A percentile compares a stretch with the other conserved stretches of the same genome.
Conservation (phyloP, 208 protist species). For the Trypanosoma mega region DNA sequence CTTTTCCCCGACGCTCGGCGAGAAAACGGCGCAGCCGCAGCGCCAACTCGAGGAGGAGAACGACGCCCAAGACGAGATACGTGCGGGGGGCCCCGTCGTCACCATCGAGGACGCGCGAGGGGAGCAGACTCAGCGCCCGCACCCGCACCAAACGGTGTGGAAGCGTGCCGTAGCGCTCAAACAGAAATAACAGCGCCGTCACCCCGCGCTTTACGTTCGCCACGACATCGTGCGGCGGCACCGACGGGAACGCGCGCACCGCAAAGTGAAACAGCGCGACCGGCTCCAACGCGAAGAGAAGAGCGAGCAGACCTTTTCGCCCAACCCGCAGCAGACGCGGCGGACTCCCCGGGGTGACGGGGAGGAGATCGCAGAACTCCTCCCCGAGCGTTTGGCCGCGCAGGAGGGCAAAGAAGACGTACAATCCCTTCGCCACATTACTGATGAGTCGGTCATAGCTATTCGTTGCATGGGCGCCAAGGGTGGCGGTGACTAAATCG, state of each 20-base stretch:
- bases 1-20: constrained; percentile 23
- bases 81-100: constrained; percentile 60
- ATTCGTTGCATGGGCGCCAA: constrained; percentile 81
- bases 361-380: constrained; percentile 86
- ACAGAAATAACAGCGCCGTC: constrained; percentile 68
- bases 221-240: constrained; percentile 65
- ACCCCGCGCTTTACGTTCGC: constrained; percentile 46
- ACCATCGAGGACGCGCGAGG: constrained; percentile 40
- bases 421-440: constrained; percentile 51
- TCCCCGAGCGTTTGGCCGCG: constrained; percentile 80
- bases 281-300: constrained; percentile 60
- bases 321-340: constrained; percentile 42
- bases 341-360: constrained; percentile 43
- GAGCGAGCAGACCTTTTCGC: constrained; percentile 53
- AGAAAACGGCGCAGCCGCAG: constrained; percentile 74
- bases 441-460: constrained; percentile 63
- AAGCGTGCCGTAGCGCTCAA: constrained; percentile 77
- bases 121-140: constrained; percentile 75
- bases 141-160: constrained; percentile 61
- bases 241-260: constrained; percentile 49
- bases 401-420: constrained; percentile 66
- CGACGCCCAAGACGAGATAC: constrained; percentile 68
- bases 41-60: constrained; percentile 70
- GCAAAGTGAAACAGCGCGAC: constrained; percentile 47
- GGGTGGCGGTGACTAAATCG: constrained; percentile 61